phyloP scores from a whole-genome alignment of 202 grass and related monocot genomes.

The Sporobolus alterniflorus region DNA sequence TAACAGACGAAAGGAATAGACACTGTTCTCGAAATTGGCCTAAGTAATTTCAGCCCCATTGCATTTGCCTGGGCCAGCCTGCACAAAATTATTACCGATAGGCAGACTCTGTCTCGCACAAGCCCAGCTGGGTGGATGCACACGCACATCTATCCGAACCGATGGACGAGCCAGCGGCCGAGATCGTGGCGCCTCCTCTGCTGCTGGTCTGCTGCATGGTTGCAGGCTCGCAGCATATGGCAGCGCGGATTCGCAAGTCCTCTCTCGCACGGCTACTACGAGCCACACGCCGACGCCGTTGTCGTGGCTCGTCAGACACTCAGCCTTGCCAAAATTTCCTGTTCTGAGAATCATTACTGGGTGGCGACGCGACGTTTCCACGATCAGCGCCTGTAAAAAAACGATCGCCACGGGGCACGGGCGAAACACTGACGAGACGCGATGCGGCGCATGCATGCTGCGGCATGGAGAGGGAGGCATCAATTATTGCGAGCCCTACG shows the following conservation, averaged over 20 bases:
- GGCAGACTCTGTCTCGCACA: background rate
- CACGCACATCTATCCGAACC: background rate
- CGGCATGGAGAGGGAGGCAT: background rate
- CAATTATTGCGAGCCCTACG: conserved; percentile 9
- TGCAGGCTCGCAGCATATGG: background rate
- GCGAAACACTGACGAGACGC: background rate
- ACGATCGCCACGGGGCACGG: background rate
- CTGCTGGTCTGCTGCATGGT: background rate
- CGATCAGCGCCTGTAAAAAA: conserved; percentile 14
- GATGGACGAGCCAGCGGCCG: background rate
- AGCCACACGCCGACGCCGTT: background rate
- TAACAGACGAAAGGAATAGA: conserved; percentile 21
- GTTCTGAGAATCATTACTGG: background rate
- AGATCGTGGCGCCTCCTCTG: background rate
- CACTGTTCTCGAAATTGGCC: background rate
- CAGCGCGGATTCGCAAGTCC: conserved; percentile 4
- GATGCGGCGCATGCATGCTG: background rate
- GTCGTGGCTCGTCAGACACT: too few relatives aligned
- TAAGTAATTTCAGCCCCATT: background rate
- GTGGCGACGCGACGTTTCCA: conserved; percentile 21
- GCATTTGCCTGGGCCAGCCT: conserved; percentile 11
- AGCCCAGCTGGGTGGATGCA: background rate
- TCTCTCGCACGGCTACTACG: background rate
- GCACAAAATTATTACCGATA: background rate
- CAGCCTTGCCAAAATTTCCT: background rate